These are phyloP conservation scores for Excoecaria agallocha DNA, from an alignment of 345 rosid species.

Conservation along the genomic window DNA sequence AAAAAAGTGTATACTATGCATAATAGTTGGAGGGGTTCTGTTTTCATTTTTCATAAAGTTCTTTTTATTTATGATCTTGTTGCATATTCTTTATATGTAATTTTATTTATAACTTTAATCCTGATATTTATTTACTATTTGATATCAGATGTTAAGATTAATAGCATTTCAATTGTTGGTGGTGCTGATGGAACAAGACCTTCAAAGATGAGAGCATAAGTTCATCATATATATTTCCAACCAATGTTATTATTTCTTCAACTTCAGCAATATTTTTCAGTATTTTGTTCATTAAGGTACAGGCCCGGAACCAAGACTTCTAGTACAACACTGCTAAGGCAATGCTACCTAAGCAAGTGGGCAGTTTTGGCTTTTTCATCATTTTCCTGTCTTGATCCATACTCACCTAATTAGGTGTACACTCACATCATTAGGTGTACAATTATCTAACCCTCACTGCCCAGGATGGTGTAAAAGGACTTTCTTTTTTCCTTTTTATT, in stretches of 20 bases:
- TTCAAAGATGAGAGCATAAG: constrained; percentile 93
- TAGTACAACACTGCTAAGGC: not conserved
- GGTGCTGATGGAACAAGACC: constrained; percentile 94
- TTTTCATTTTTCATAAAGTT: not conserved
- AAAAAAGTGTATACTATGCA: no score
- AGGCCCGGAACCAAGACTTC: not conserved
- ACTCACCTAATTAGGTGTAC: no score
- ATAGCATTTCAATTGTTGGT: constrained; percentile 86
- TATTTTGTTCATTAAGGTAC: not conserved
- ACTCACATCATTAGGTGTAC: constrained; percentile 2
- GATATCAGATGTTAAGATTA: constrained; percentile 84
- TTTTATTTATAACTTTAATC: not conserved
- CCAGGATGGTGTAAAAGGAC: not conserved
- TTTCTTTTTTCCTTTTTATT: not conserved
- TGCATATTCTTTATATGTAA: not conserved
- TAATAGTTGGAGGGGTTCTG: constrained; percentile 1
- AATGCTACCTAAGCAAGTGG: not conserved
- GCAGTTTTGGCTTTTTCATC: not conserved
- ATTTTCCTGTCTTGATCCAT: not conserved
- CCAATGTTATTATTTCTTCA: not conserved
- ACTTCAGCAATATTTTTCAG: not conserved
- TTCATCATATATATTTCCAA: constrained; percentile 8
- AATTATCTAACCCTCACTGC: not conserved
- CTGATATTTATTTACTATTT: constrained; percentile 6
- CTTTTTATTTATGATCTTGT: not conserved